Conservation (phyloP, 495 filamentous ascomycete genomes). For the Thermochaetoides thermophila region DNA sequence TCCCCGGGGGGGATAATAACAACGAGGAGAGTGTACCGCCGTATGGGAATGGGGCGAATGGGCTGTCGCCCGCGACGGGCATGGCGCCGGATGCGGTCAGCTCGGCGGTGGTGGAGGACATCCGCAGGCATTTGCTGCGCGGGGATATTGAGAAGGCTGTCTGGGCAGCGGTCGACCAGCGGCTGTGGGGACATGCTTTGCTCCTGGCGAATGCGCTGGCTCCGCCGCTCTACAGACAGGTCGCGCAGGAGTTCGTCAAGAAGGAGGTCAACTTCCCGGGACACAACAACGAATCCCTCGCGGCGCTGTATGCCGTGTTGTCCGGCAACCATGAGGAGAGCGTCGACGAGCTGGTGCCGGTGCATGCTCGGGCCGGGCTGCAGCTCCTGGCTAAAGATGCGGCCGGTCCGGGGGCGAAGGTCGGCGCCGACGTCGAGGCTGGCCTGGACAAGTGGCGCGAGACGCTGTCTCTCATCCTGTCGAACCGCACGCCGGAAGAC, state of each 20-base stretch:
- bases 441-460: conserved; percentile 91
- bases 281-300: conserved; percentile 66
- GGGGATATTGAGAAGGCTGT: conserved; percentile 86
- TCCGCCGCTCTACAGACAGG: conserved; percentile 63
- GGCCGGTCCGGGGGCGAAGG: conserved; percentile 44
- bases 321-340: conserved; percentile 90
- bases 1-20: too few relatives aligned
- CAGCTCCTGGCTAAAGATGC: conserved; percentile 67
- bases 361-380: conserved; percentile 79
- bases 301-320: conserved; percentile 82
- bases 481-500: conserved; percentile 74
- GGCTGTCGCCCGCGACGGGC: conserved; percentile 9
- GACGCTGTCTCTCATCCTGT: conserved; percentile 69
- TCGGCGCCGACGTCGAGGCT: conserved; percentile 62
- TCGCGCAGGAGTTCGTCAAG: conserved; percentile 84
- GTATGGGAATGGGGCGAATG: conserved; percentile 19
- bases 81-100: conserved; percentile 48
- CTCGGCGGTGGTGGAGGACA: conserved; percentile 46
- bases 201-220: conserved; percentile 71
- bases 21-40: conserved; percentile 13
- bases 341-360: conserved; percentile 91
- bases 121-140: conserved; percentile 55
- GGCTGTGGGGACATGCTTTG: conserved; percentile 93
- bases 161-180: conserved; percentile 86
- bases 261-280: conserved; percentile 73